phyloP scores from a whole-genome alignment of 305 asterid species.

The Solanum hybrid region DNA sequence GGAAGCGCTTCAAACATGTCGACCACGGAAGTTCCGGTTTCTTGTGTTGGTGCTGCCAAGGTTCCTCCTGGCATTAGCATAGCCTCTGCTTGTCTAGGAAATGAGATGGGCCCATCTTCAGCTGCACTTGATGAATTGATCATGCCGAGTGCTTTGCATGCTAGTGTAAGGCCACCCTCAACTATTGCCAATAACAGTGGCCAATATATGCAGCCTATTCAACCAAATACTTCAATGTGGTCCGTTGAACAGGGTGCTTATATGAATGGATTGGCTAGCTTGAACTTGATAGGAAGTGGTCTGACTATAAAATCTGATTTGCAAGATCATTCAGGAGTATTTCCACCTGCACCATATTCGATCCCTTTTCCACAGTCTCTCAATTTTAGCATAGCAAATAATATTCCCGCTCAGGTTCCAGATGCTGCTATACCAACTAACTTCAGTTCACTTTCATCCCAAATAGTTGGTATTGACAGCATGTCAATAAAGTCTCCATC shows the following conservation, averaged over 20 bases:
- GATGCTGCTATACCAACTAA: constrained; percentile 39
- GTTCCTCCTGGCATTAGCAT: constrained; percentile 27
- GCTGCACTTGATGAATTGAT: constrained; percentile 32
- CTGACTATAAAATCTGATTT: constrained; percentile 24
- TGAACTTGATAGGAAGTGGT: constrained; percentile 52
- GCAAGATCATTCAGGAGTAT: constrained; percentile 38
- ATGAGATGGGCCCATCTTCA: constrained; percentile 31
- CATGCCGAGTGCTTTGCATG: constrained; percentile 26
- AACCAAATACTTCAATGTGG: constrained; percentile 41
- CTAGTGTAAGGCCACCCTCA: constrained; percentile 30
- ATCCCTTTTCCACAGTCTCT: constrained; percentile 39
- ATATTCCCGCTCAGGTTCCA: constrained; percentile 29
- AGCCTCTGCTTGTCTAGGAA: constrained; percentile 21
- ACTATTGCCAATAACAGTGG: constrained; percentile 25
- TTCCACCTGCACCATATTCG: constrained; percentile 43
- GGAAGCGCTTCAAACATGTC: constrained; percentile 28
- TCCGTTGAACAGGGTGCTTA: constrained; percentile 33
- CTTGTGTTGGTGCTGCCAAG: constrained; percentile 17
- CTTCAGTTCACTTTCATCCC: constrained; percentile 35
- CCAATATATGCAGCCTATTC: constrained; percentile 38
- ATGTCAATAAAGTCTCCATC: constrained; percentile 34
- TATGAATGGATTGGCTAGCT: constrained; percentile 42
- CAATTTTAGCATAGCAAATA: constrained; percentile 23
- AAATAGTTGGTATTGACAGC: constrained; percentile 33
- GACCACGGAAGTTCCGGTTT: constrained; percentile 26